Conservation (phyloP, 2,329 filamentous ascomycete genomes). For the Penicillium griseofulvum region DNA sequence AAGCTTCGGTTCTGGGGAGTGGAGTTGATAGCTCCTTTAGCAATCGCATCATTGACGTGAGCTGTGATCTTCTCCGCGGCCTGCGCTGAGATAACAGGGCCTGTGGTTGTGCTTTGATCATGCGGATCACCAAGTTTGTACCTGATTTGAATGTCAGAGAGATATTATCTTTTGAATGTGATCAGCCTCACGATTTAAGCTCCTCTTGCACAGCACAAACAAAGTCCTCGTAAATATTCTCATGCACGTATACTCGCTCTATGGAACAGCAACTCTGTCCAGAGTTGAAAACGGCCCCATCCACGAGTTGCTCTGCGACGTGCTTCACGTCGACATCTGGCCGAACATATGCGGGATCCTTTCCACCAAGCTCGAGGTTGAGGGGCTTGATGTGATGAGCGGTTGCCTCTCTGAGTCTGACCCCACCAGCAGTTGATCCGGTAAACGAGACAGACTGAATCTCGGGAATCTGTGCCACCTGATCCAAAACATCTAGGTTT, state of each 20-base stretch:
- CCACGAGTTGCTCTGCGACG: slow-evolving; percentile 88
- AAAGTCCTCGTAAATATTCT: slow-evolving; percentile 79
- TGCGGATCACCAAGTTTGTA: slow-evolving; percentile 67
- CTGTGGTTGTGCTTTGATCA: slow-evolving; percentile 70
- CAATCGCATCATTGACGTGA: slow-evolving; percentile 76
- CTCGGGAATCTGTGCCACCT: slow-evolving; percentile 69
- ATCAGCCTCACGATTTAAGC: slow-evolving; percentile 55
- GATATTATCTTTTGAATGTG: not conserved
- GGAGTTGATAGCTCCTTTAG: slow-evolving; percentile 73
- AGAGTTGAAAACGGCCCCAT: slow-evolving; percentile 88
- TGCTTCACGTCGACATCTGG: slow-evolving; percentile 79
- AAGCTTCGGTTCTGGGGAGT: slow-evolving; percentile 79
- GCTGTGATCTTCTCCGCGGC: slow-evolving; percentile 71
- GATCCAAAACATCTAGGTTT: slow-evolving; percentile 70
- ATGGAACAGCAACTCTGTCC: slow-evolving; percentile 92
- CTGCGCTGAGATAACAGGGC: slow-evolving; percentile 77
- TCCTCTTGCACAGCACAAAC: slow-evolving; percentile 74
- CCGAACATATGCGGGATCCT: slow-evolving; percentile 85
- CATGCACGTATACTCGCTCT: slow-evolving; percentile 83
- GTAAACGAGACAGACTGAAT: slow-evolving; percentile 84
- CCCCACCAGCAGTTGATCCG: slow-evolving; percentile 78
- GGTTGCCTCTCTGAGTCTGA: slow-evolving; percentile 77
- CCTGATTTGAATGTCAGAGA: slow-evolving; percentile 10
- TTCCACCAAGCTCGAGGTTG: slow-evolving; percentile 85
- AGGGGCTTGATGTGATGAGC: slow-evolving; percentile 78